Conservation (phyloP, 1,284 basidiomycete genomes). For the Gymnopus androsaceus region DNA sequence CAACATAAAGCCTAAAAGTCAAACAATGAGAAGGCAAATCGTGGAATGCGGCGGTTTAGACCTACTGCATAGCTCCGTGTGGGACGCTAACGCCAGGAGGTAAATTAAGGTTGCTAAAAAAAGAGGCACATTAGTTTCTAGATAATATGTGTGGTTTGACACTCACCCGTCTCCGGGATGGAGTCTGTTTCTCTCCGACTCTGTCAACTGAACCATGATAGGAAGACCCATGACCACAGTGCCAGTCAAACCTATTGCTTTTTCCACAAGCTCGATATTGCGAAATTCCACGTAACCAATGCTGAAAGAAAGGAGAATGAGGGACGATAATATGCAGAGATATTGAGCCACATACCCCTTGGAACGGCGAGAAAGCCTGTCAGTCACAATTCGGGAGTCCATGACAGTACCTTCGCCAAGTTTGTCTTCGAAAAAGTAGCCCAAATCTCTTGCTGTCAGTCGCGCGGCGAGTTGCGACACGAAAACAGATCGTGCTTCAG, state of each 20-base stretch:
- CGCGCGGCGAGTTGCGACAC: constrained; percentile 96
- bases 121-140: constrained; percentile 21
- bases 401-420: constrained; percentile 90
- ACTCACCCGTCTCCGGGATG: constrained; percentile 81
- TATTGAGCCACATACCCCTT: constrained; percentile 75
- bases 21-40: neutral
- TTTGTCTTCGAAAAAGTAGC: constrained; percentile 98
- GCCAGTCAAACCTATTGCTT: constrained; percentile 87
- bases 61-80: constrained; percentile 76
- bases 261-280: constrained; percentile 86
- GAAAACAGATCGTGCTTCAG: constrained; percentile 96
- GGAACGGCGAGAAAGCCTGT: constrained; percentile 88
- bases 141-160: constrained; percentile 11
- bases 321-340: constrained; percentile 31
- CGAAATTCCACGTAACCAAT: constrained; percentile 98
- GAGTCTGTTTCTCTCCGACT: constrained; percentile 92
- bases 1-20: constrained; percentile 83
- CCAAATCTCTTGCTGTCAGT: constrained; percentile 93
- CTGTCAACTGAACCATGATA: constrained; percentile 93
- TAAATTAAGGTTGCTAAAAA: constrained; percentile 68
- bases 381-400: constrained; percentile 94
- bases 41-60: constrained; percentile 17
- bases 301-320: constrained; percentile 27
- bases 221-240: constrained; percentile 98
- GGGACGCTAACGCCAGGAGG: constrained; percentile 75